These are phyloP conservation scores for Ligustrum vulgare DNA, from an alignment of 257 asterid species.

Conservation along the genomic window DNA sequence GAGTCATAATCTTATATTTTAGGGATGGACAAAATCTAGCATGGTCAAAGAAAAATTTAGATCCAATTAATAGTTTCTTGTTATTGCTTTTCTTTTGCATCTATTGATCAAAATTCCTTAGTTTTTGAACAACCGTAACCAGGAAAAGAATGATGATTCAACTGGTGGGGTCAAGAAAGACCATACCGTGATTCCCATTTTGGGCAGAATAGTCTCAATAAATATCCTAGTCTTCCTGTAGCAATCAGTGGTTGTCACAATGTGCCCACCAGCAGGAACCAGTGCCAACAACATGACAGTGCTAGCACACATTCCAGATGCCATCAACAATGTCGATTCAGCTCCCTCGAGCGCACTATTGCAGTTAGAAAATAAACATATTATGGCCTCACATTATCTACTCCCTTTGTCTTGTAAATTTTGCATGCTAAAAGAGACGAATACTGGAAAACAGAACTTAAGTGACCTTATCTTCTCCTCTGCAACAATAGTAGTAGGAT, in stretches of 20 bases:
- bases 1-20: not conserved
- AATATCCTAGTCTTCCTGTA: constrained; percentile 84
- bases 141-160: not conserved
- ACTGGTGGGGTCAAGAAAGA: constrained; percentile 25
- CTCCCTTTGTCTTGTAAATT: constrained; percentile 14
- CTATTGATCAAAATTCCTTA: not conserved
- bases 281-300: constrained; percentile 81
- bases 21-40: not conserved
- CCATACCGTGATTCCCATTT: constrained; percentile 85
- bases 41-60: not conserved
- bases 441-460: not conserved
- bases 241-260: constrained; percentile 92
- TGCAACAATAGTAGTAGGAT: constrained; percentile 75
- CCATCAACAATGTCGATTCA: constrained; percentile 5
- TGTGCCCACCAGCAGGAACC: constrained; percentile 92
- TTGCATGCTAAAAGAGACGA: constrained; percentile 5
- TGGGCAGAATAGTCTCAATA: constrained; percentile 81
- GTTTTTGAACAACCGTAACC: not conserved
- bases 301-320: constrained; percentile 57
- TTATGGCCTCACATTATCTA: constrained; percentile 12
- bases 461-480: constrained; percentile 87
- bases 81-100: no score
- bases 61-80: no score
- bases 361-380: constrained; percentile 21
- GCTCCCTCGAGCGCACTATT: constrained; percentile 97